phyloP scores from a whole-genome alignment of 1,284 basidiomycete genomes.

The Naganishia sp. region DNA sequence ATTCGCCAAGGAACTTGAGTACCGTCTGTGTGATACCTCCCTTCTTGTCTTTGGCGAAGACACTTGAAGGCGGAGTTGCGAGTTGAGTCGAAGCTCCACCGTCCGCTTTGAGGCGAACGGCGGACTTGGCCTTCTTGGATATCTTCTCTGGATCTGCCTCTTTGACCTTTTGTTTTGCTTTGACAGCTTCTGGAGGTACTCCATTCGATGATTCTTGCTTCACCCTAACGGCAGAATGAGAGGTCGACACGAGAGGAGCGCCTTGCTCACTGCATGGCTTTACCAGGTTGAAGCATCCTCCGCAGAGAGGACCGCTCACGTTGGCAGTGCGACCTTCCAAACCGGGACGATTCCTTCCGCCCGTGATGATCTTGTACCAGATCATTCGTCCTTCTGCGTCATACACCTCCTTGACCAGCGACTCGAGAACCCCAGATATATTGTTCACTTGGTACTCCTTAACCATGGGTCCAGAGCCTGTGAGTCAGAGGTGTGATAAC shows the following conservation, averaged over 20 bases:
- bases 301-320: too few relatives aligned
- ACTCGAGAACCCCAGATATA: background rate
- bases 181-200: too few relatives aligned
- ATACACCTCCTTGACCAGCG: background rate
- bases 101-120: background rate
- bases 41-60: too few relatives aligned
- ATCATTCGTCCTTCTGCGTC: conserved; percentile 2
- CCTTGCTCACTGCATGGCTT: background rate
- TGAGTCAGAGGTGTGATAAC: too few relatives aligned
- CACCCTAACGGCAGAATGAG: background rate
- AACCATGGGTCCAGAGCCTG: background rate
- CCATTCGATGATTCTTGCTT: background rate
- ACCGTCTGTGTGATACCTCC: background rate
- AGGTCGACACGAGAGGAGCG: background rate
- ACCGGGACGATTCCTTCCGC: background rate
- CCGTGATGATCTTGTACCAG: background rate
- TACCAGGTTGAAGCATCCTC: background rate
- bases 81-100: background rate
- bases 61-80: background rate
- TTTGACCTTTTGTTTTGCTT: too few relatives aligned
- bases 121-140: background rate
- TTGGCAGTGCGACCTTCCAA: too few relatives aligned
- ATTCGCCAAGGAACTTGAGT: conserved; percentile 1
- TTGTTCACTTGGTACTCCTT: background rate
- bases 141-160: background rate